phyloP scores from a whole-genome alignment of 768 basidiomycete species.

The Psilocybe tampanensis region DNA sequence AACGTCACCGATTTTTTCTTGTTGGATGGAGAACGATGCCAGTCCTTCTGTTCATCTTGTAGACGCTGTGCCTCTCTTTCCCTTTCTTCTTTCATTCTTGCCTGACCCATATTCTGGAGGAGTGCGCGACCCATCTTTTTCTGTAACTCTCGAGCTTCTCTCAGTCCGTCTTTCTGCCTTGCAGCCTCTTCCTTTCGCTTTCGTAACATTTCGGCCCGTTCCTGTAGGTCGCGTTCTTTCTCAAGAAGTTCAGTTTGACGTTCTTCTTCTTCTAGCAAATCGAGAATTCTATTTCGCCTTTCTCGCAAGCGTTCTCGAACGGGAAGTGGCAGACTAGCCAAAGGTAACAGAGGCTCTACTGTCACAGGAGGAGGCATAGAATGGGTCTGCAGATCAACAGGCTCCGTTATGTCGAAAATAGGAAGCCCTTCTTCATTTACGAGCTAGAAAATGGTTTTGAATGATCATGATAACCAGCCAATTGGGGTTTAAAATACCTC shows the following conservation, averaged over 20 bases:
- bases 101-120: conserved; percentile 45
- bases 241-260: conserved; percentile 42
- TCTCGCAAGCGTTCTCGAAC: conserved; percentile 53
- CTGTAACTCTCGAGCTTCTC: conserved; percentile 56
- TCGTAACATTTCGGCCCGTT: conserved; percentile 47
- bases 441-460: conserved; percentile 43
- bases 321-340: conserved; percentile 44
- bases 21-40: conserved; percentile 28
- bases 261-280: conserved; percentile 75
- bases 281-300: conserved; percentile 67
- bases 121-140: conserved; percentile 81
- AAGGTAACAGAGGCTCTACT: conserved; percentile 43
- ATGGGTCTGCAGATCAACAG: conserved; percentile 30
- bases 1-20: conserved; percentile 70
- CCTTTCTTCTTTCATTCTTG: conserved; percentile 40
- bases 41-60: conserved; percentile 28
- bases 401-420: conserved; percentile 77
- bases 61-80: conserved; percentile 34
- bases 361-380: conserved; percentile 23
- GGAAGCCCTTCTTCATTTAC: conserved; percentile 80
- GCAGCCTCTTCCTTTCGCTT: conserved; percentile 51
- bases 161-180: conserved; percentile 39
- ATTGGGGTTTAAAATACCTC: conserved; percentile 52
- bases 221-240: conserved; percentile 40
- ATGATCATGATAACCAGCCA: conserved; percentile 23